A percentile compares a stretch with the other conserved stretches of the same genome.
Evolutionary conservation across 2,329 filamentous ascomycete genomes (phyloP).

Genomic region (Epichloe bromicola): DNA sequence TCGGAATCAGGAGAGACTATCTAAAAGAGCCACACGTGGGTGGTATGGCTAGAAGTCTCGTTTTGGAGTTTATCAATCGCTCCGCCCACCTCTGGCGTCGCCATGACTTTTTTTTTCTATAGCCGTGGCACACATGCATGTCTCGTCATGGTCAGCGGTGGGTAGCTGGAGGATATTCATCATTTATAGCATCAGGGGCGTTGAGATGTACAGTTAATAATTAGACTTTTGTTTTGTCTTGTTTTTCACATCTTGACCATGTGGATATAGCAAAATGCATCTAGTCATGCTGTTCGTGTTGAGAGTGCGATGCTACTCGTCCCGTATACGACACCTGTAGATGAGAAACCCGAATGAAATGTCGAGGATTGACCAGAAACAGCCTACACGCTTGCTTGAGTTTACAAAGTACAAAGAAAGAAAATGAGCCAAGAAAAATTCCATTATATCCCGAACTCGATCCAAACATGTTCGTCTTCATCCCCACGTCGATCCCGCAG

Average conservation of each 20-base stretch:
- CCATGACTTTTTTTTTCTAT: neutral
- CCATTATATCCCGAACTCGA: neutral
- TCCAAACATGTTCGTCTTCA: neutral
- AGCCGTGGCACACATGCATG: neutral
- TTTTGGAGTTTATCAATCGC: neutral
- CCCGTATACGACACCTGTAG: too few relatives aligned
- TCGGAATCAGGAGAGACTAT: neutral
- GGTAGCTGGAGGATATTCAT: conserved; percentile 3
- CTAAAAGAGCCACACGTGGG: neutral
- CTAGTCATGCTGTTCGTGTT: too few relatives aligned
- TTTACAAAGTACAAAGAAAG: too few relatives aligned
- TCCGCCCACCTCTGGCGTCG: neutral
- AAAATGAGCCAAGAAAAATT: too few relatives aligned
- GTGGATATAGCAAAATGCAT: too few relatives aligned
- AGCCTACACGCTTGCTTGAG: neutral
- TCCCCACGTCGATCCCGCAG: neutral
- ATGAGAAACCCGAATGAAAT: too few relatives aligned
- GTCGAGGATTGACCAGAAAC: neutral
- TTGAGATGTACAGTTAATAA: conserved; percentile 2
- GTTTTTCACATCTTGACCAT: too few relatives aligned
- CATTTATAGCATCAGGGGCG: conserved; percentile 10
- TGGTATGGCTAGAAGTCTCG: neutral
- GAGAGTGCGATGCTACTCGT: too few relatives aligned
- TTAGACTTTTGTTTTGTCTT: neutral
- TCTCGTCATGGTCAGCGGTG: neutral